These are phyloP conservation scores for Aspergillus persii DNA, from an alignment of 2,329 filamentous ascomycete genomes.

Conservation along the genomic window DNA sequence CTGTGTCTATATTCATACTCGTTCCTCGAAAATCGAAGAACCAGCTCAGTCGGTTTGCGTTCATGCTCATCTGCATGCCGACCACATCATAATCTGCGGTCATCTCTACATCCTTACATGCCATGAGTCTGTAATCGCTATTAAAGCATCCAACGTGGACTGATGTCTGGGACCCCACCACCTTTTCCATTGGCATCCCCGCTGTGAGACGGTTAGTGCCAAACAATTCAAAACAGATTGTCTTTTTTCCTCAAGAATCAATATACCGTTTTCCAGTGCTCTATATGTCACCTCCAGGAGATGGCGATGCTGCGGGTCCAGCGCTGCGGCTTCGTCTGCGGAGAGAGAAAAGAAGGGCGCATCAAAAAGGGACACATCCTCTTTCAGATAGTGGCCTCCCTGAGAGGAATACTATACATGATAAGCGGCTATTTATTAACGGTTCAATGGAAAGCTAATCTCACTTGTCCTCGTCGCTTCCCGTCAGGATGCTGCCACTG, in stretches of 20 bases:
- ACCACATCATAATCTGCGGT: not conserved
- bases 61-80: not conserved
- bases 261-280: not conserved
- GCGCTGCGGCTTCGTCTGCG: not conserved
- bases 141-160: not conserved
- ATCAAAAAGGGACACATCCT: not conserved
- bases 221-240: not conserved
- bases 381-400: not conserved
- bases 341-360: slow-evolving; percentile 1
- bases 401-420: not conserved
- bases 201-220: not conserved
- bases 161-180: not conserved
- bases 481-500: not conserved
- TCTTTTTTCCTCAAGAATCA: not conserved
- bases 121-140: not conserved
- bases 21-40: slow-evolving; percentile 7
- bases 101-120: not conserved
- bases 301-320: not conserved
- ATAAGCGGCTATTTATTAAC: not conserved
- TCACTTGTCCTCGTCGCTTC: not conserved
- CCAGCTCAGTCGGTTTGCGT: slow-evolving; percentile 4
- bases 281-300: slow-evolving; percentile 2
- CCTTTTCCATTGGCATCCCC: not conserved
- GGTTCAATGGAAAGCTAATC: not conserved
- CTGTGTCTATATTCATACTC: slow-evolving; percentile 16